Conservation (phyloP, 768 basidiomycete species). For the Tephrocybe rancida region DNA sequence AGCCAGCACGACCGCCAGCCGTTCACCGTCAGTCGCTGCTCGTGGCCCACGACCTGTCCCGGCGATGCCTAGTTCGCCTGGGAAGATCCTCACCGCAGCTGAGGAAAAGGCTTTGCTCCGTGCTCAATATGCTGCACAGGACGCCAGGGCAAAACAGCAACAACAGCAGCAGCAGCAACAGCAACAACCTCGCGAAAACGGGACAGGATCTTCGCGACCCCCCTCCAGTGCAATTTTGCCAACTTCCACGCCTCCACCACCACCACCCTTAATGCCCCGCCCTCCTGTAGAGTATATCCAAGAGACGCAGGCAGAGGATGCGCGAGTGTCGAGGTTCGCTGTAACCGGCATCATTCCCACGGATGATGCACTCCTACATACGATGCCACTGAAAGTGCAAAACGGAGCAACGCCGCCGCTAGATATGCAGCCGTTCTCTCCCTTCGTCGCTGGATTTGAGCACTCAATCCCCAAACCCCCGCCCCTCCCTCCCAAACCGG, state of each 20-base stretch:
- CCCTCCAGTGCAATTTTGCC: conserved; percentile 14
- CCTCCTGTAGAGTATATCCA: conserved; percentile 82
- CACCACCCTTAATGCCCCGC: conserved; percentile 75
- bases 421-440: conserved; percentile 49
- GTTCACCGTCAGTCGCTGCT: conserved; percentile 18
- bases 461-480: conserved; percentile 30
- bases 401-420: conserved; percentile 19
- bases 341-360: conserved; percentile 30
- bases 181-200: conserved; percentile 24
- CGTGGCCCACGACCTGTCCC: conserved; percentile 35
- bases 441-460: conserved; percentile 44
- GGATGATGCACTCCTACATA: conserved; percentile 19
- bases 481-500: conserved; percentile 34
- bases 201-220: conserved; percentile 21
- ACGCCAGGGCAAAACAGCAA: conserved; percentile 25
- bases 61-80: conserved; percentile 29
- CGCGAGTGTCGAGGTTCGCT: conserved; percentile 49
- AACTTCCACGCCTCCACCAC: conserved; percentile 36
- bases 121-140: conserved; percentile 65
- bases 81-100: conserved; percentile 58
- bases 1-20: conserved; percentile 14
- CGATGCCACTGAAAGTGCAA: conserved; percentile 15
- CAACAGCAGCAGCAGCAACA: conserved; percentile 23
- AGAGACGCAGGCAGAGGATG: conserved; percentile 78
- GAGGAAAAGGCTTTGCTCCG: conserved; percentile 78